Percentiles rank a stretch among this genome's conserved stretches.
Evolutionary conservation across 805 yeast genomes (phyloP).

Genomic region (Kuraishia piskuri): DNA sequence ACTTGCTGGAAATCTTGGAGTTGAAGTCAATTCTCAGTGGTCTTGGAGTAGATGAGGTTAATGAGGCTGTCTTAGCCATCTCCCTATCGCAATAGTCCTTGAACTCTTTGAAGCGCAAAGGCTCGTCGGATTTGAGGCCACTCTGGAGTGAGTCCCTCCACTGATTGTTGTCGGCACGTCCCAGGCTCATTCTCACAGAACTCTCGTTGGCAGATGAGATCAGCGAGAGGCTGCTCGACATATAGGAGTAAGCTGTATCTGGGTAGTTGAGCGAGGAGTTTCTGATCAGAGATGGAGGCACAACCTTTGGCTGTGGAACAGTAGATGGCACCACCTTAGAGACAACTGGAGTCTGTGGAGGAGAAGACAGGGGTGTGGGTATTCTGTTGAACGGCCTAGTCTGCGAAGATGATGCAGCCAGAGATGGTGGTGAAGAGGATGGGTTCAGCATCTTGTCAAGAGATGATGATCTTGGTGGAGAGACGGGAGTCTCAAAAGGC

Average conservation of each 20-base stretch:
- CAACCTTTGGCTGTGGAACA: background rate
- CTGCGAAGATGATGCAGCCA: background rate
- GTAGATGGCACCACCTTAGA: background rate
- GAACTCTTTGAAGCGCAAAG: conserved; percentile 28
- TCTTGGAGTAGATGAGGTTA: conserved; percentile 8
- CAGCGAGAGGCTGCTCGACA: conserved; percentile 12
- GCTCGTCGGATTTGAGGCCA: conserved; percentile 33
- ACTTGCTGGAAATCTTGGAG: background rate
- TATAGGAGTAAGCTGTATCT: conserved; percentile 27
- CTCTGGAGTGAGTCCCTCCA: conserved; percentile 34
- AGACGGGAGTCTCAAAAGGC: background rate
- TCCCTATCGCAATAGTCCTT: conserved; percentile 25
- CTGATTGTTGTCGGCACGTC: conserved; percentile 28
- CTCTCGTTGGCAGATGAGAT: conserved; percentile 16
- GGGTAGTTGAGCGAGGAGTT: conserved; percentile 21
- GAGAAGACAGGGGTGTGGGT: conserved; percentile 1
- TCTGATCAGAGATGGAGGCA: conserved; percentile 7
- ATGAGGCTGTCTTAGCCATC: background rate
- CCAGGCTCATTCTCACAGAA: conserved; percentile 12
- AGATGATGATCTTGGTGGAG: background rate
- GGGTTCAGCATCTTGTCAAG: background rate
- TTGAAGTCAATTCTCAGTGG: conserved; percentile 8
- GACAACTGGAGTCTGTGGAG: conserved; percentile 1
- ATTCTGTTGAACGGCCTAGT: background rate
- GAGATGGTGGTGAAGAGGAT: background rate